Base-by-base conservation (phyloP, 305 asterid genomes). In the Solanum hybrid region DNA sequence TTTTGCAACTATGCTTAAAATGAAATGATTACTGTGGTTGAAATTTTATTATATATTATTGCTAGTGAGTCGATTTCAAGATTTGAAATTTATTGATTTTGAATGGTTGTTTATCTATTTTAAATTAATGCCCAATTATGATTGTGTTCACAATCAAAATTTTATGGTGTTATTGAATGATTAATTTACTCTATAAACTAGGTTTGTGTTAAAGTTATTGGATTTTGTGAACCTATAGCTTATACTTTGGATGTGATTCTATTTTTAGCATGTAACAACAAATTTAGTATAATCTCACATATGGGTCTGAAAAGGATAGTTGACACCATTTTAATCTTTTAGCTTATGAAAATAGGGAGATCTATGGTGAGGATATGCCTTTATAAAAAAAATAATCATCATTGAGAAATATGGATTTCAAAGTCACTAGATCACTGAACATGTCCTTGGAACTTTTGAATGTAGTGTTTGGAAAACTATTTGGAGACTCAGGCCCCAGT, bases 291-390 rank as follows among this genome's bases (percentile, higher is more conserved):
- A 22, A 64, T 22, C 5, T 64, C 2, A 64, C 0, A 2, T 64
- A 46, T 14, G 6, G 11, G 5, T 64, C 0, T 0, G 0, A 0
- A 22, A 0, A 22, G 28, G 26, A 5, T 1, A 0, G 73, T 61
- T 5, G 1, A 51, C n/a, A 51, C n/a, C 0, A 51, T 51, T 51
- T 46, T 5, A 46, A 46, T 46, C 64, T 46, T 46, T 46, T 46
- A 46, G 22, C 64, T 46, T 46, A 14, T 46, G 64, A 13, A 46
- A 1, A 46, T 46, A 46, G 6, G 20, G 1, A 46, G 20, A 3
- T 13, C 6, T 13, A 6, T 42, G 61, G 1, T 46, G 20, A 14
- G 64, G 64, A 46, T 46, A 46, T 46, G 57, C 57, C 57, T 42
- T 31, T 31, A 31, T 31, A 31, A 3, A 33, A 33, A 33, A 33